Percentiles rank a stretch among this genome's conserved stretches.
Conservation (phyloP, 352 stramenopile species). For the Phytophthora quininea region DNA sequence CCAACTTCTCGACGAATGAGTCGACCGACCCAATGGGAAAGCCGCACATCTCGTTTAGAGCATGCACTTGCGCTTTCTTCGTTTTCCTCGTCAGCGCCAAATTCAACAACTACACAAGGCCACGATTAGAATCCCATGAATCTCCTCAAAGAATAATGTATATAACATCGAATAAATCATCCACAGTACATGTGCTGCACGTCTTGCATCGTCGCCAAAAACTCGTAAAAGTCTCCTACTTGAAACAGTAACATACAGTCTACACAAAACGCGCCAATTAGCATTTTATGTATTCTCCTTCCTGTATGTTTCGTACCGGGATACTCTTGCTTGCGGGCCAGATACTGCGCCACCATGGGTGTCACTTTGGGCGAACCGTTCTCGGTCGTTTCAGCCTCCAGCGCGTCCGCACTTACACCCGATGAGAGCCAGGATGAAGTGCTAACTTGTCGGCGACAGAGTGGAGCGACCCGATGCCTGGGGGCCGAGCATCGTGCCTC, state of each 20-base stretch:
- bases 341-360: slow-evolving; percentile 77
- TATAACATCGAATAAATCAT: not conserved
- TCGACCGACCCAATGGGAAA: slow-evolving; percentile 77
- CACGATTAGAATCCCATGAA: not conserved
- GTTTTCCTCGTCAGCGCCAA: slow-evolving; percentile 72
- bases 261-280: not conserved
- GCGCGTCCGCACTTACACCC: slow-evolving; percentile 2
- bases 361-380: slow-evolving; percentile 35
- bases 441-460: slow-evolving; percentile 13
- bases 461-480: not conserved
- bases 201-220: slow-evolving; percentile 75
- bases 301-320: slow-evolving; percentile 36
- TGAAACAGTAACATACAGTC: slow-evolving; percentile 74
- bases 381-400: not conserved
- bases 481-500: not conserved
- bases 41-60: slow-evolving; percentile 77
- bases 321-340: slow-evolving; percentile 80
- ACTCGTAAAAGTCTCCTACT: slow-evolving; percentile 87
- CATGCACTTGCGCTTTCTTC: slow-evolving; percentile 56
- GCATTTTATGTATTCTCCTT: not conserved
- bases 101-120: slow-evolving; percentile 56
- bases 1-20: slow-evolving; percentile 83
- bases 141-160: not conserved
- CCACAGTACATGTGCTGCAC: slow-evolving; percentile 61
- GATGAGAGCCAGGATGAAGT: slow-evolving; percentile 20